phyloP scores from a whole-genome alignment of 169 alveolate species.

The Toxoplasma gondii region DNA sequence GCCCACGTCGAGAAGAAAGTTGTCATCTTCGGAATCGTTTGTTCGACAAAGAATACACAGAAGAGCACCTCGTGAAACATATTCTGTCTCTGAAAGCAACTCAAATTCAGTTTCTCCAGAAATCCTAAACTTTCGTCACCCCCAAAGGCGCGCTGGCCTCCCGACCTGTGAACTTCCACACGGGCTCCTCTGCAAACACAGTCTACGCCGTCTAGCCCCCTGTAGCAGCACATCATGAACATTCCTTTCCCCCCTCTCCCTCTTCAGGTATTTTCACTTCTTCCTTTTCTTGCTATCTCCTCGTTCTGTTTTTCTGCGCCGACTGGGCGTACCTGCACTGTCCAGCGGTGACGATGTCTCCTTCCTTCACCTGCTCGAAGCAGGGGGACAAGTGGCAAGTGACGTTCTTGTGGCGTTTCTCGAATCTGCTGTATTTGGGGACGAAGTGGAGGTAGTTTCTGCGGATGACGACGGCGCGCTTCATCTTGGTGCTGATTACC shows the following conservation, averaged over 20 bases:
- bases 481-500: conserved; percentile 98
- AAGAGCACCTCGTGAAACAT: neutral
- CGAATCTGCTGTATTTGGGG: conserved; percentile 97
- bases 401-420: conserved; percentile 98
- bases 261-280: no score
- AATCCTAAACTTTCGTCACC: no score
- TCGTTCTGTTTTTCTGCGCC: no score
- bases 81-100: no score
- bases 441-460: conserved; percentile 98
- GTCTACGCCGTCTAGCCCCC: no score
- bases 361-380: conserved; percentile 95
- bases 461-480: conserved; percentile 97
- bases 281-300: no score
- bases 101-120: no score
- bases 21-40: conserved; percentile 20
- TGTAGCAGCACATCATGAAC: no score
- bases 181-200: no score
- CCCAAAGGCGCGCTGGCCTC: no score
- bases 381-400: conserved; percentile 98
- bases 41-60: neutral
- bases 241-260: no score
- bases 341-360: conserved; percentile 98
- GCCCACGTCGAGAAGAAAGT: conserved; percentile 23
- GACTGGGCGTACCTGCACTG: conserved; percentile 93
- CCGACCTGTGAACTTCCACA: no score